Evolutionary conservation across 2,329 filamentous ascomycete species (phyloP), one percentile per base, ranked within the genome.

Genomic region (Pseudopyricularia cyperi): DNA sequence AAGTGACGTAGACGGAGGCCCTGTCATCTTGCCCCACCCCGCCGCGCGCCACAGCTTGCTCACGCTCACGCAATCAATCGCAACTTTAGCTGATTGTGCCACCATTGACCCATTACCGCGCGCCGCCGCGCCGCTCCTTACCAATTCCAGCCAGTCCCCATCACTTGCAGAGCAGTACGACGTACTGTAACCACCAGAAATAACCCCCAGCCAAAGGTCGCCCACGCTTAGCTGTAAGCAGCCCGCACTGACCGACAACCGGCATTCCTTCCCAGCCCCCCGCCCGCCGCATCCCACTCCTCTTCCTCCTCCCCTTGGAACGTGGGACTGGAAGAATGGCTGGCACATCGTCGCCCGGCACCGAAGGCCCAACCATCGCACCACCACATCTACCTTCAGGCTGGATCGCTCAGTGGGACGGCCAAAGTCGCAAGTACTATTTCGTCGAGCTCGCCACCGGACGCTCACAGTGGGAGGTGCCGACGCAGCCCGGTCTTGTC

Each of bases 381-480:
- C 81, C 81, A 57, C 81, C 81, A 48, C 69, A 71, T 47, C 72
- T 84, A 51, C 81, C 81, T 49, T 68, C 77, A 12, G 81, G 81
- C 60, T 85, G 81, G 81, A 84, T 83, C 61, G 79, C 80, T 54
- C 81, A 85, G 68, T 85, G 81, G 81, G 81, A 85, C 62, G 76
- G 74, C 56, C 63, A 72, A 53, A 79, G 73, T 64, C 76, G 72
- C 64, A 83, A 83, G 64, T 85, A 84, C 64, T 85, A 85, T 65
- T 85, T 79, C 63, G 83, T 87, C 50, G 82, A 87, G 65, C 76
- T 87, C 52, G 82, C 80, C 51, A 87, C 83, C 7, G 83, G 83
- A 48, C 73, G 79, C 35, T 85, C 83, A 56, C 83, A 87, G 66
- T 87, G 84, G 83, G 83, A 87, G n/a, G 74, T 77, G 32, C 83